A percentile compares a stretch with the other conserved stretches of the same genome.
phyloP scores from a whole-genome alignment of 2,329 filamentous ascomycete genomes.

The Onygenales sp. region DNA sequence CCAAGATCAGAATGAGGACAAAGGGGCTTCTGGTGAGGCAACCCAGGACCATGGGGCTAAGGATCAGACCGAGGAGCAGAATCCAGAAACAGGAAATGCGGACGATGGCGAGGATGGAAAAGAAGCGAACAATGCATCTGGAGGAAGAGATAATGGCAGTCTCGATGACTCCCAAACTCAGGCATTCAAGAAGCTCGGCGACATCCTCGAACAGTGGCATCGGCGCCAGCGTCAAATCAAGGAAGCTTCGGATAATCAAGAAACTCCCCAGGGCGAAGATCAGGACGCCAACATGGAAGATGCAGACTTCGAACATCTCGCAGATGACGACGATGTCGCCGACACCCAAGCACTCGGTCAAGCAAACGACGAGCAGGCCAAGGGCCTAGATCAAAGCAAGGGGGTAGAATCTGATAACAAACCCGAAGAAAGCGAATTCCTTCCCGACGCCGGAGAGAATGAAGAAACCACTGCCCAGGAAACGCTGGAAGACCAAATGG shows the following conservation, averaged over 20 bases:
- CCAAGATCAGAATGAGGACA: conserved; percentile 32
- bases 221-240: conserved; percentile 76
- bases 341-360: conserved; percentile 88
- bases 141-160: conserved; percentile 26
- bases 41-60: conserved; percentile 34
- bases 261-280: conserved; percentile 44
- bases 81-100: conserved; percentile 34
- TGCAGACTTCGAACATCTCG: conserved; percentile 88
- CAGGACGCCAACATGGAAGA: conserved; percentile 62
- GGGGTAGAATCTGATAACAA: conserved; percentile 62
- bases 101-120: conserved; percentile 26
- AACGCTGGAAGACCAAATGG: conserved; percentile 39
- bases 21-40: conserved; percentile 38
- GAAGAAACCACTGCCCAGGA: conserved; percentile 31
- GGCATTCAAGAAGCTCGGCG: conserved; percentile 89
- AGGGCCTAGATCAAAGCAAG: conserved; percentile 78
- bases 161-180: conserved; percentile 43
- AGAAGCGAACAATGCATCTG: conserved; percentile 16
- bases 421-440: conserved; percentile 44
- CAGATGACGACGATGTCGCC: conserved; percentile 69
- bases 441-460: conserved; percentile 44
- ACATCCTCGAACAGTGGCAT: conserved; percentile 89
- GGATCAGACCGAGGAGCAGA: conserved; percentile 37
- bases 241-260: conserved; percentile 46
- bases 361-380: conserved; percentile 77